phyloP scores from a whole-genome alignment of 306 rosid species.

The Castanea crenata region DNA sequence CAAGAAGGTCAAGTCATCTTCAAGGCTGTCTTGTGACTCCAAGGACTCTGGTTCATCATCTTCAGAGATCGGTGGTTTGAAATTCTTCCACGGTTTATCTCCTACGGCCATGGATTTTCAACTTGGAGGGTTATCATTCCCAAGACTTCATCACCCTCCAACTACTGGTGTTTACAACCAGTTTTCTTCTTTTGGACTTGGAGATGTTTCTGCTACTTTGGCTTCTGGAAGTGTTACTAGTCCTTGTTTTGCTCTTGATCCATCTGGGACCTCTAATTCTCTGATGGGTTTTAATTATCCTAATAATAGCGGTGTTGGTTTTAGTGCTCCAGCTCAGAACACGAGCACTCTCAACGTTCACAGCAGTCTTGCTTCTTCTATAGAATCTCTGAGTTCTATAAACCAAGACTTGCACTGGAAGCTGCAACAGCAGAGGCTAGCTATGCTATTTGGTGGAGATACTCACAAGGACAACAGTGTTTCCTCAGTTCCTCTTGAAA shows the following conservation, averaged over 20 bases:
- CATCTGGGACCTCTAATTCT: slow-evolving; percentile 32
- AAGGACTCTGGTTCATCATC: slow-evolving; percentile 44
- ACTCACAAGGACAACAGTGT: slow-evolving; percentile 24
- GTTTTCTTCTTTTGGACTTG: slow-evolving; percentile 34
- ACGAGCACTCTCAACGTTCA: slow-evolving; percentile 49
- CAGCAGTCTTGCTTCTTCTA: slow-evolving; percentile 58
- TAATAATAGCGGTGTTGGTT: slow-evolving; percentile 23
- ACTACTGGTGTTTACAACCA: slow-evolving; percentile 33
- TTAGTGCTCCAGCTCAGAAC: slow-evolving; percentile 36
- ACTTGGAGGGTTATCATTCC: slow-evolving; percentile 45
- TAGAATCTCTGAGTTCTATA: slow-evolving; percentile 83
- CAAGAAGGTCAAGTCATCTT: slow-evolving; percentile 65
- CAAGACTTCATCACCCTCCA: slow-evolving; percentile 41
- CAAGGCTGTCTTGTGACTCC: slow-evolving; percentile 54
- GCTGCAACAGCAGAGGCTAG: slow-evolving; percentile 79
- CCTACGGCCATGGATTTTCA: slow-evolving; percentile 73
- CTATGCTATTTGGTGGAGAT: slow-evolving; percentile 58
- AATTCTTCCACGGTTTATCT: slow-evolving; percentile 59
- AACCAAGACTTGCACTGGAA: slow-evolving; percentile 98
- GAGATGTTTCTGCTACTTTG: slow-evolving; percentile 25
- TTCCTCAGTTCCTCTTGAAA: slow-evolving; percentile 25
- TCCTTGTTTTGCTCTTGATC: slow-evolving; percentile 45
- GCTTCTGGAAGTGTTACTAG: slow-evolving; percentile 2
- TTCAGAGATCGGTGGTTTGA: slow-evolving; percentile 54
- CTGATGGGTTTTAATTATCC: slow-evolving; percentile 46